Evolutionary conservation across 176 grass and related monocot genomes (phyloP).

Genomic region (Aegilops tauschii): DNA sequence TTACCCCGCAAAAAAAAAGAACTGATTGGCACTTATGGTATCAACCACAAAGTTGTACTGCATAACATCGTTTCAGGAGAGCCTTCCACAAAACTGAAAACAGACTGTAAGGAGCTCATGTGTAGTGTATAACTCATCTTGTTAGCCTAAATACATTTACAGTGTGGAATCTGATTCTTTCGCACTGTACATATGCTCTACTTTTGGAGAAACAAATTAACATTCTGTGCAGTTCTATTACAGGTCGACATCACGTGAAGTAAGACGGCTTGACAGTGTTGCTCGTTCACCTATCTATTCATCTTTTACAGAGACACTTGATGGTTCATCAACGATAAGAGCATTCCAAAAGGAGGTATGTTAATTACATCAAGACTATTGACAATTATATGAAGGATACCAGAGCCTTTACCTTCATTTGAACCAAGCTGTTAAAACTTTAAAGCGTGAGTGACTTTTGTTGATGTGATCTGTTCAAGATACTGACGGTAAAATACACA

Average conservation of each 20-base stretch:
- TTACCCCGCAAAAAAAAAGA: no score
- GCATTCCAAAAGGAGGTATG: constrained; percentile 81
- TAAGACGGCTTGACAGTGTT: constrained; percentile 89
- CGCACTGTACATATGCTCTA: not conserved
- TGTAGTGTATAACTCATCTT: not conserved
- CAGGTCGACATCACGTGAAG: constrained; percentile 94
- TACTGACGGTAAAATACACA: constrained; percentile 38
- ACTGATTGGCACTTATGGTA: not conserved
- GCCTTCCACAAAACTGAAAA: constrained; percentile 12
- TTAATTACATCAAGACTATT: not conserved
- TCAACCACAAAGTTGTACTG: not conserved
- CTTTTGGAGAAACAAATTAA: constrained; percentile 31
- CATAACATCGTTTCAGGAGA: not conserved
- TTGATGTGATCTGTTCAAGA: constrained; percentile 29
- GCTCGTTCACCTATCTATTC: constrained; percentile 97
- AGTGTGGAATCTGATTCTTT: not conserved
- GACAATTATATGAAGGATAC: not conserved
- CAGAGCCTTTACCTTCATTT: not conserved
- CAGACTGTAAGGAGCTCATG: not conserved
- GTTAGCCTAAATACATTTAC: not conserved
- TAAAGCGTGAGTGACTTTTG: not conserved
- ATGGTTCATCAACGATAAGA: constrained; percentile 93
- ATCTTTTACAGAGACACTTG: constrained; percentile 90
- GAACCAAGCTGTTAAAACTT: not conserved
- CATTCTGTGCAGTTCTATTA: constrained; percentile 55